Conservation (phyloP, 345 rosid genomes). For the Boechera stricta region DNA sequence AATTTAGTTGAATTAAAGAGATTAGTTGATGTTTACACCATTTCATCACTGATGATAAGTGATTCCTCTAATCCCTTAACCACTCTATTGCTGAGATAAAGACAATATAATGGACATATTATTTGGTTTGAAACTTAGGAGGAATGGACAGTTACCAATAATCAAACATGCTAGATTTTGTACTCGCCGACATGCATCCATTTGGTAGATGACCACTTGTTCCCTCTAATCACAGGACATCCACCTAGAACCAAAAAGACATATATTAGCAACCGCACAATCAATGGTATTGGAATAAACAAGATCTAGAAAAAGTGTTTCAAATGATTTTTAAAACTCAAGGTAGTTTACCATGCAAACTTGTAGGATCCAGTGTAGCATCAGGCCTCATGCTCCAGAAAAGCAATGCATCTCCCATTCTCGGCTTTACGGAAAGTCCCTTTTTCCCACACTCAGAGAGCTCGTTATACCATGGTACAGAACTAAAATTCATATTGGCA, state of each 20-base stretch:
- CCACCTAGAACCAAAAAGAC: conserved; percentile 58
- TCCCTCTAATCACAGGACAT: conserved; percentile 87
- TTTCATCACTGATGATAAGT: conserved; percentile 11
- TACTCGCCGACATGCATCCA: conserved; percentile 89
- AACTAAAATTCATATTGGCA: conserved; percentile 66
- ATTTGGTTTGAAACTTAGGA: not conserved
- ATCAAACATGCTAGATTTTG: conserved; percentile 44
- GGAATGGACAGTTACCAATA: conserved; percentile 9
- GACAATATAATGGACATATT: not conserved
- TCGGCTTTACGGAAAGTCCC: conserved; percentile 82
- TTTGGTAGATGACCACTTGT: conserved; percentile 96
- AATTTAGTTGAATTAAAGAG: not conserved
- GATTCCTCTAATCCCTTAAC: conserved; percentile 4
- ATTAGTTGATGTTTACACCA: conserved; percentile 17
- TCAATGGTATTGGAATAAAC: conserved; percentile 10
- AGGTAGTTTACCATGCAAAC: conserved; percentile 74
- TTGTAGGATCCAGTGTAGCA: conserved; percentile 81
- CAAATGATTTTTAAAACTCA: not conserved
- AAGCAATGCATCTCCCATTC: conserved; percentile 83
- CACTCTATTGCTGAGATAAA: conserved; percentile 15
- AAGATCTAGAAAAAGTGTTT: conserved; percentile 4
- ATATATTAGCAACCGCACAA: conserved; percentile 7
- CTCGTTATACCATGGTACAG: conserved; percentile 79
- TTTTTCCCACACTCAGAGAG: conserved; percentile 82
- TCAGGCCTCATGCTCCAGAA: conserved; percentile 98